Evolutionary conservation across 257 asterid genomes (phyloP).

Genomic region (Eucommia ulmoides): DNA sequence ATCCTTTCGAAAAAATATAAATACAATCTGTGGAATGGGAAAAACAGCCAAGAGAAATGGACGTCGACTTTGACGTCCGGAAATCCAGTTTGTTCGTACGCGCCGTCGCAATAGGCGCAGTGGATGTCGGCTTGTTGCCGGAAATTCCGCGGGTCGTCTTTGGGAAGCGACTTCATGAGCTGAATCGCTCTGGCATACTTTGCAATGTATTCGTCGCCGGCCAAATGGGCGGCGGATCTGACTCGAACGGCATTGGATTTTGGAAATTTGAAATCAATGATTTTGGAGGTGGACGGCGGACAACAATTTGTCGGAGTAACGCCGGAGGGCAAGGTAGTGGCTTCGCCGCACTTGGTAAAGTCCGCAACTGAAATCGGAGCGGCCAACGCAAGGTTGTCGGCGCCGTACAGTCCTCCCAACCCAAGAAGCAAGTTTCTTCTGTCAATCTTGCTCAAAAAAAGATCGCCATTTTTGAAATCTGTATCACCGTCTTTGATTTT

Average conservation of each 20-base stretch:
- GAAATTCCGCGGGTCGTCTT: background rate
- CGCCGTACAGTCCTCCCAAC: background rate
- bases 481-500: background rate
- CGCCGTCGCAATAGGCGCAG: background rate
- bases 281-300: background rate
- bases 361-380: background rate
- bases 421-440: background rate
- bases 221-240: background rate
- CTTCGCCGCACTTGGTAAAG: background rate
- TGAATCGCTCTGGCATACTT: background rate
- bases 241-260: background rate
- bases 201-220: background rate
- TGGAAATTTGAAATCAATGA: background rate
- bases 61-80: background rate
- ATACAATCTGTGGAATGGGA: background rate
- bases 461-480: background rate
- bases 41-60: background rate
- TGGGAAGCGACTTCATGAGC: background rate
- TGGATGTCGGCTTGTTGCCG: background rate
- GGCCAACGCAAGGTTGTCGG: background rate
- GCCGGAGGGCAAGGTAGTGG: background rate
- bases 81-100: background rate
- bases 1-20: background rate
- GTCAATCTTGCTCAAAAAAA: background rate
- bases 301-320: background rate